These are phyloP conservation scores for Fraxinus dipetala DNA, from an alignment of 305 asterid species.

Conservation along the genomic window DNA sequence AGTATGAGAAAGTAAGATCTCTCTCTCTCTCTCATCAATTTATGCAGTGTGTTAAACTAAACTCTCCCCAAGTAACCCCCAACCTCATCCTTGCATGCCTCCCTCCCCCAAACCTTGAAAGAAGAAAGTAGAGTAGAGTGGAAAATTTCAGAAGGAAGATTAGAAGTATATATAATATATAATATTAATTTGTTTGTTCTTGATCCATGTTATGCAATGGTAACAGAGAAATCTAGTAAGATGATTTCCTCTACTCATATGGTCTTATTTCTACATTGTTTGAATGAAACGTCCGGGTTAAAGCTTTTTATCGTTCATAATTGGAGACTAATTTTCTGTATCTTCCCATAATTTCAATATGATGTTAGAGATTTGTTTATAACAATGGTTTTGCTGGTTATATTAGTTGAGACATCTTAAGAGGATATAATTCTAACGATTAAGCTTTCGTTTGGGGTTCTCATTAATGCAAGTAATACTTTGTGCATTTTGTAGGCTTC, in stretches of 20 bases:
- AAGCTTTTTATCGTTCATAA: neutral
- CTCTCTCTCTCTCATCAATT: neutral
- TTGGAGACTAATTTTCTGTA: neutral
- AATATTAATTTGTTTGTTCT: neutral
- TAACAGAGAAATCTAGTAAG: neutral
- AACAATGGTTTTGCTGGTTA: neutral
- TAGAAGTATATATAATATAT: neutral
- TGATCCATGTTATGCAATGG: neutral
- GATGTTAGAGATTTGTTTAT: neutral
- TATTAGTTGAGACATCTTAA: neutral
- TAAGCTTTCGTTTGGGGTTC: neutral
- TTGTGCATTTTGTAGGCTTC: neutral
- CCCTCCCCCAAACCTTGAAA: neutral
- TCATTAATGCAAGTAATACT: neutral
- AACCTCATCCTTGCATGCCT: neutral
- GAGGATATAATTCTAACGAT: neutral
- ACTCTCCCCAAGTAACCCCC: neutral
- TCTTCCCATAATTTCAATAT: neutral
- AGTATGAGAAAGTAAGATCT: slow-evolving; percentile 32
- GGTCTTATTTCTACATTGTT: neutral
- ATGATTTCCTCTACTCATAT: neutral
- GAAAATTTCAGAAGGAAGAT: neutral
- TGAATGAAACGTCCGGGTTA: neutral
- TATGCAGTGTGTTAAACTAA: neutral
- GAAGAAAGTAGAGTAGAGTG: neutral